phyloP scores from a whole-genome alignment of 2,329 filamentous ascomycete species.

The Penicillium vulpinum region DNA sequence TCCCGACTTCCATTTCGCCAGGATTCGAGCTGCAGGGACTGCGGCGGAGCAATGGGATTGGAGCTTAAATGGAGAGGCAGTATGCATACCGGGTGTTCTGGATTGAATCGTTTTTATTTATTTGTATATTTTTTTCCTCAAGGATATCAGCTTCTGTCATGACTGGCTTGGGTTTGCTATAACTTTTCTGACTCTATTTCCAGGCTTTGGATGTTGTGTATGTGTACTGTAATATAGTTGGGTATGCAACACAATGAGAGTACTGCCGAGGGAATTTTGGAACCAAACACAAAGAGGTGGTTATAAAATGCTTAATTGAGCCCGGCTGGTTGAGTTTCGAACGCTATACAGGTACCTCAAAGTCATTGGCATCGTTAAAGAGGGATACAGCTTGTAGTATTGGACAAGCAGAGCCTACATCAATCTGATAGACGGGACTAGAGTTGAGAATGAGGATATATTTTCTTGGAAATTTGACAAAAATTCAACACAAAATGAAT shows the following conservation, averaged over 20 bases:
- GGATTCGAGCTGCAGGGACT: not conserved
- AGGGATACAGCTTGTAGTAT: not conserved
- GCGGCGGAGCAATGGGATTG: not conserved
- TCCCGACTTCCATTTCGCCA: not conserved
- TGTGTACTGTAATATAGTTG: not conserved
- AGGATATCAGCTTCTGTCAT: not conserved
- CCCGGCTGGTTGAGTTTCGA: not conserved
- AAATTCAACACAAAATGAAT: not conserved
- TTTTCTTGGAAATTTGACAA: not conserved
- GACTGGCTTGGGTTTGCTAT: not conserved
- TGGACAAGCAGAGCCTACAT: not conserved
- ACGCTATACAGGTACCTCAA: not conserved
- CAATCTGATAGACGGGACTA: not conserved
- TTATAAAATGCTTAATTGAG: too few species aligned
- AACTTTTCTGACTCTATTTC: not conserved
- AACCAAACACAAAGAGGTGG: not conserved
- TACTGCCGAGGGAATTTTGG: not conserved
- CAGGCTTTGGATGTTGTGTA: not conserved
- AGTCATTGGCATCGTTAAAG: not conserved
- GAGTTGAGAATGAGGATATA: not conserved
- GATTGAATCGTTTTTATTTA: not conserved
- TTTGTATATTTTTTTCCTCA: not conserved
- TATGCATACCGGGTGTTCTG: constrained; percentile 2
- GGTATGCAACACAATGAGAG: not conserved
- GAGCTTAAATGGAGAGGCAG: not conserved